Conservation (phyloP, 176 grass and related monocot genomes). For the Chloris gayana region DNA sequence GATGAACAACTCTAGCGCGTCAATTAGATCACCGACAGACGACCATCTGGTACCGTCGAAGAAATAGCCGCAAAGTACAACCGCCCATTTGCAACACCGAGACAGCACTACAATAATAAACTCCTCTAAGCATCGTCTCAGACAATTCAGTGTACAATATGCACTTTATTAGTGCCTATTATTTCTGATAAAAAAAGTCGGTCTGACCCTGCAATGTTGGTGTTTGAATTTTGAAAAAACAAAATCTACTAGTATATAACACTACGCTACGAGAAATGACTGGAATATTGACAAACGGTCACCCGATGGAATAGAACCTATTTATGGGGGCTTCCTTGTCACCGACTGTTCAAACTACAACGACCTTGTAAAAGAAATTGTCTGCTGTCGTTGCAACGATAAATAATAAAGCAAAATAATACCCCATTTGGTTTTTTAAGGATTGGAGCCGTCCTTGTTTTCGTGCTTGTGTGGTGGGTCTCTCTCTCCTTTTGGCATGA, state of each 20-base stretch:
- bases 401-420: background rate
- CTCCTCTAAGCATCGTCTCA: background rate
- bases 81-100: slow-evolving; percentile 25
- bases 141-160: background rate
- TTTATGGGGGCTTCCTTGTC: background rate
- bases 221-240: background rate
- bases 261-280: background rate
- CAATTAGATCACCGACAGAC: slow-evolving; percentile 49
- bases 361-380: background rate
- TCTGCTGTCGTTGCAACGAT: background rate
- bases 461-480: slow-evolving; percentile 37
- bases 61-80: slow-evolving; percentile 42
- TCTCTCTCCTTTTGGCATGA: slow-evolving; percentile 53
- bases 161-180: background rate
- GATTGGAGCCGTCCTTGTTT: slow-evolving; percentile 39
- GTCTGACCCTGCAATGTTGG: slow-evolving; percentile 28
- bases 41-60: slow-evolving; percentile 38
- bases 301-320: background rate
- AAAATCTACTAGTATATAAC: too few species aligned
- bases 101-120: background rate
- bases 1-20: background rate
- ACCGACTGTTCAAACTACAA: background rate
- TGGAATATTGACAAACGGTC: background rate
- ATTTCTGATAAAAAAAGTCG: background rate
- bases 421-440: slow-evolving; percentile 49